Evolutionary conservation across 2,329 filamentous ascomycete genomes (phyloP).

Genomic region (Golovinomyces cichoracearum): DNA sequence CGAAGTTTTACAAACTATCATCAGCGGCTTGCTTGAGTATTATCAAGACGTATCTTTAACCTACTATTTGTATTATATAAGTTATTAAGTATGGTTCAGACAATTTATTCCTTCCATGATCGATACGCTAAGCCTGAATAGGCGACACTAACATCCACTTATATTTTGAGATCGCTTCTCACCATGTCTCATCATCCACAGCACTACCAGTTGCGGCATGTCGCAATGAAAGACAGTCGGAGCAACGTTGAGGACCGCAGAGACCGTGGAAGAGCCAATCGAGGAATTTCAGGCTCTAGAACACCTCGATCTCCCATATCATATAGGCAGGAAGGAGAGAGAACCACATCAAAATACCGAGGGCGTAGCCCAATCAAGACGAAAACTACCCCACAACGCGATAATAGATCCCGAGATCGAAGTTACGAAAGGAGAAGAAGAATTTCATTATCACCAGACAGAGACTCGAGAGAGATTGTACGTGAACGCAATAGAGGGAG

Average conservation of each 20-base stretch:
- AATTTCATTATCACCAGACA: constrained; percentile 11
- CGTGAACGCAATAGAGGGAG: constrained; percentile 15
- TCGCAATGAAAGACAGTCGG: constrained; percentile 20
- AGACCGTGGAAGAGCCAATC: constrained; percentile 19
- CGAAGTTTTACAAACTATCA: too few species aligned
- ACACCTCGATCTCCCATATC: constrained; percentile 16
- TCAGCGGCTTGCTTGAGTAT: too few species aligned
- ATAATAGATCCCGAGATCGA: constrained; percentile 11
- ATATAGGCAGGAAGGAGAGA: constrained; percentile 15
- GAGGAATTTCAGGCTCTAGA: constrained; percentile 15
- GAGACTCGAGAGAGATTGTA: constrained; percentile 13
- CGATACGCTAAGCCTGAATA: background rate
- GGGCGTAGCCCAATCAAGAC: constrained; percentile 13
- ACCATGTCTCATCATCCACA: constrained; percentile 3
- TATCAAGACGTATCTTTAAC: too few species aligned
- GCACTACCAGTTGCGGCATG: constrained; percentile 15
- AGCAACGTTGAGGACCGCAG: constrained; percentile 19
- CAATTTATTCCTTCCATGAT: constrained; percentile 1
- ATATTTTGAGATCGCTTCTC: constrained; percentile 1
- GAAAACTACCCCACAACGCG: constrained; percentile 8
- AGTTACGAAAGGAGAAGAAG: constrained; percentile 13
- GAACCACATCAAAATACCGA: constrained; percentile 10
- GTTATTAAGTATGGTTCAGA: background rate
- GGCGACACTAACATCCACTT: background rate
- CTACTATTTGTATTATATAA: too few species aligned